Evolutionary conservation across 345 rosid species (phyloP).

Genomic region (Syzygium grande): DNA sequence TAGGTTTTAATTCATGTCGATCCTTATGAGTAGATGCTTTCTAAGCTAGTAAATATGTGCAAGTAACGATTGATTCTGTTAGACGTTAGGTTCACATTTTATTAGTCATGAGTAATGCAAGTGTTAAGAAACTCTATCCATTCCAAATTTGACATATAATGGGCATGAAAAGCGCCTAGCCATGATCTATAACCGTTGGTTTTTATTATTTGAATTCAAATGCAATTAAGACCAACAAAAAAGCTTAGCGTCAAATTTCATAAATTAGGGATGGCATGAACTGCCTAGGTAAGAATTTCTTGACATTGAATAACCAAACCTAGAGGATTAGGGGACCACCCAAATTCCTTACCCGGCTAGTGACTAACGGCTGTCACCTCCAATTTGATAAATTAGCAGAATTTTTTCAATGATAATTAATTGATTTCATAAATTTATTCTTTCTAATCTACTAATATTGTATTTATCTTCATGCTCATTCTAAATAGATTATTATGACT

Average conservation of each 20-base stretch:
- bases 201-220: background rate
- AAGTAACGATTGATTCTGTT: accelerated
- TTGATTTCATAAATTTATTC: background rate
- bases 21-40: no score
- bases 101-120: background rate
- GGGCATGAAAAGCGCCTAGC: background rate
- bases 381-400: background rate
- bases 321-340: background rate
- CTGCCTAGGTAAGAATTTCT: background rate
- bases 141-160: background rate
- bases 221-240: background rate
- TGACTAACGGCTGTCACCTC: background rate
- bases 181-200: background rate
- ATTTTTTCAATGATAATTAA: background rate
- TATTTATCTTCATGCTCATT: background rate
- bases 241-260: background rate
- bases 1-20: no score
- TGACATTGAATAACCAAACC: background rate
- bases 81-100: background rate
- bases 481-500: background rate
- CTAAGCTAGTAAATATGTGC: no score
- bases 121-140: background rate
- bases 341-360: background rate
- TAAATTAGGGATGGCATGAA: background rate
- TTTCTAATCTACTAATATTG: background rate